These are phyloP conservation scores for Gossypium gossypioides DNA, from an alignment of 441 rosid species.

Conservation along the genomic window DNA sequence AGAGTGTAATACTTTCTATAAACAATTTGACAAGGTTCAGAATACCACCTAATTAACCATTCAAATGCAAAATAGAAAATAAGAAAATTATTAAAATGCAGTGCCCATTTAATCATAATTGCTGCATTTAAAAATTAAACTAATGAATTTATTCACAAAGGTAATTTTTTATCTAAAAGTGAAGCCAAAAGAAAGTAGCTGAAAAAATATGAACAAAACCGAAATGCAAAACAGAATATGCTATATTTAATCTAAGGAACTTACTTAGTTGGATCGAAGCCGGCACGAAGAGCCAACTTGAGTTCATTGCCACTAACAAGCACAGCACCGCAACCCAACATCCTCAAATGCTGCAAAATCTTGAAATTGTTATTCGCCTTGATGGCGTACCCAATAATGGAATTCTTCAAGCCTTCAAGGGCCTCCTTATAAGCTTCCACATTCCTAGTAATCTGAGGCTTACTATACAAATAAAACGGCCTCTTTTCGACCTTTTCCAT, in stretches of 20 bases:
- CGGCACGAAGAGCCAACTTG: conserved; percentile 74
- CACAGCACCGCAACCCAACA: conserved; percentile 88
- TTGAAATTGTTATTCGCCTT: conserved; percentile 87
- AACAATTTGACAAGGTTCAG: neutral
- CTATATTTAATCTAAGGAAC: neutral
- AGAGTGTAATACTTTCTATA: neutral
- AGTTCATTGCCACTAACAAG: conserved; percentile 95
- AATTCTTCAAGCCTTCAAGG: conserved; percentile 44
- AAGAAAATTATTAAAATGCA: neutral
- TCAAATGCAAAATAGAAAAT: neutral
- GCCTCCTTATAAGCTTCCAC: conserved; percentile 73
- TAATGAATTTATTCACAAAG: neutral
- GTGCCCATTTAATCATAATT: neutral
- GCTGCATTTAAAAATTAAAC: neutral
- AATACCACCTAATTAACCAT: neutral
- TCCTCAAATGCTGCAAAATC: conserved; percentile 87
- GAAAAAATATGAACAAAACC: neutral
- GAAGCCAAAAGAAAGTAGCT: neutral
- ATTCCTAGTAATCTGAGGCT: conserved; percentile 79
- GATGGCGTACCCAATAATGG: conserved; percentile 83
- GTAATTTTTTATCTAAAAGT: neutral
- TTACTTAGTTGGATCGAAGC: conserved; percentile 86
- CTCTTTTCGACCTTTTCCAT: conserved; percentile 72
- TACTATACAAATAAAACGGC: conserved; percentile 84
- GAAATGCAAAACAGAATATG: neutral